A percentile compares a stretch with the other conserved stretches of the same genome.
These are phyloP conservation scores for Whalleya microplaca DNA, from an alignment of 2,329 filamentous ascomycete species.

Conservation along the genomic window DNA sequence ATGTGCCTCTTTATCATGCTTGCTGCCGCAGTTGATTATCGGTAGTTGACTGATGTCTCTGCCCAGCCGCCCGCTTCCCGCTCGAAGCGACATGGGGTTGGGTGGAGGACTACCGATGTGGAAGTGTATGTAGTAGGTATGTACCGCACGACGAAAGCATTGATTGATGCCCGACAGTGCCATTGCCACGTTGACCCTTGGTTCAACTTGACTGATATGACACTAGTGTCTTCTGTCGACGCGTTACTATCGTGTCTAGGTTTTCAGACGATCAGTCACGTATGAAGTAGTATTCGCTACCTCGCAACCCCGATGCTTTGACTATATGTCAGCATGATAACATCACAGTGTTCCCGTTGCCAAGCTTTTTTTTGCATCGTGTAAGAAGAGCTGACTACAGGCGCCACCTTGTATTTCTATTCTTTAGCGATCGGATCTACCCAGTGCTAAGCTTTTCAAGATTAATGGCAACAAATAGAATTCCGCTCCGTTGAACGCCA, in stretches of 20 bases:
- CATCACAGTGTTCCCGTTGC: background rate
- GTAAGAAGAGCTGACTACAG: background rate
- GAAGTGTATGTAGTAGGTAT: conserved; percentile 10
- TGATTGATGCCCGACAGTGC: conserved; percentile 7
- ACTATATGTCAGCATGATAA: background rate
- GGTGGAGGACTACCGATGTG: conserved; percentile 1
- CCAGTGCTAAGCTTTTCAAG: background rate
- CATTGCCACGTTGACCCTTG: background rate
- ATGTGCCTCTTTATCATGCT: conserved; percentile 5
- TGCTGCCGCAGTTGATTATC: conserved; percentile 1
- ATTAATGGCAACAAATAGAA: conserved; percentile 14
- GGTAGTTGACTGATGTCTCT: conserved; percentile 4
- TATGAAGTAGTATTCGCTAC: conserved; percentile 4
- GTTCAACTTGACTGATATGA: conserved; percentile 4
- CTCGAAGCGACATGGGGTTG: background rate
- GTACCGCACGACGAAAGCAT: conserved; percentile 7
- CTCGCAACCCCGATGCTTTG: conserved; percentile 7
- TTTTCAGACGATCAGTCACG: conserved; percentile 11
- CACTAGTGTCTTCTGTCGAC: background rate
- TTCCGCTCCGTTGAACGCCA: conserved; percentile 20
- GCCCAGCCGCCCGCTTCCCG: conserved; percentile 7
- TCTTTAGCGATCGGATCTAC: conserved; percentile 3
- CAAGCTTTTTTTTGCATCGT: conserved; percentile 2
- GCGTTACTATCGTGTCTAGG: conserved; percentile 3
- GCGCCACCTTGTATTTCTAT: background rate